Conservation (phyloP, 108 stramenopile species). For the Epipyxis sp. region DNA sequence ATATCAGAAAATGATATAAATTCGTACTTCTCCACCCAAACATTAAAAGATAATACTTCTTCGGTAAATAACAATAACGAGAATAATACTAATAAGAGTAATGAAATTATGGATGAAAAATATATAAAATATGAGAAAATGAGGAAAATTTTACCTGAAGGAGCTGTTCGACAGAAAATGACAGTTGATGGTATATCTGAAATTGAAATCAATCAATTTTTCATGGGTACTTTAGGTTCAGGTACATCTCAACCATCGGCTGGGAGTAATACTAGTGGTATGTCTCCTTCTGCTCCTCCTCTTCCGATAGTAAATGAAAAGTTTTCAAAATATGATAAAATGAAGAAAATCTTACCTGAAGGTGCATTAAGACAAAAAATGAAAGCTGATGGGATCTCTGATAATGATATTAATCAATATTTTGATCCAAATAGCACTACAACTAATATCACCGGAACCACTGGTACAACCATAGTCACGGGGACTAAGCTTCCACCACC, state of each 20-base stretch:
- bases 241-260: not conserved
- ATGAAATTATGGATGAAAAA: not conserved
- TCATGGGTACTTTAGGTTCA: not conserved
- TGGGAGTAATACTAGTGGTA: not conserved
- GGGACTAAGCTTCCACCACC: not conserved
- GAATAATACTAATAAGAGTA: no score
- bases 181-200: not conserved
- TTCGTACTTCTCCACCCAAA: no score
- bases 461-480: not conserved
- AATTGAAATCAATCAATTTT: not conserved
- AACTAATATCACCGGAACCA: not conserved
- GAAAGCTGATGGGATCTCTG: not conserved
- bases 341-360: not conserved
- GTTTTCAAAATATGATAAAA: not conserved
- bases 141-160: not conserved
- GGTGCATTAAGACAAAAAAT: constrained; percentile 7
- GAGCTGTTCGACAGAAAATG: not conserved
- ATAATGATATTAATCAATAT: not conserved
- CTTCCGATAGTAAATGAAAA: not conserved
- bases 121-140: not conserved
- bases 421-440: not conserved
- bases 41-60: no score
- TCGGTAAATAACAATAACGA: no score
- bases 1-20: no score
- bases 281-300: not conserved